Evolutionary conservation across 2,329 filamentous ascomycete species (phyloP), one percentile per base, ranked within the genome.

Genomic region (Ceratocystis diversiconidia): DNA sequence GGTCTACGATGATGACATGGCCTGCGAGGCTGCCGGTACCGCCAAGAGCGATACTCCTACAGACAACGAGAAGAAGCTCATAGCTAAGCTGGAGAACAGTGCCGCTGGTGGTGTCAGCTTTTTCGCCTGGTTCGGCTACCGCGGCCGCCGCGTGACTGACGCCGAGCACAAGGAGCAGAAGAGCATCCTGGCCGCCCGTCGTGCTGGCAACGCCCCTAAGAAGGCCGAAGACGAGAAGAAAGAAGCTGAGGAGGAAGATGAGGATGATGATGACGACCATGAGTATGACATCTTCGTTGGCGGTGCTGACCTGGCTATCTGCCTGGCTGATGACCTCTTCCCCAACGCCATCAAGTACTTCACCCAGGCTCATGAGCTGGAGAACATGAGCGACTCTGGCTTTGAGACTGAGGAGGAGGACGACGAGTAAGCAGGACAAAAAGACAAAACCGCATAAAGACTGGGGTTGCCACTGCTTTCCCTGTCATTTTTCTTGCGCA

Each of bases 331-430:
- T 73, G 92, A 97, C 70, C 78, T 97, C 63, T 96, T 88, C 86
- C 89, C 90, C 61, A 85, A 85, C 69, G 92, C 92, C 66, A 86
- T 95, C 74, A 90, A 89, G 75, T 95, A 94, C 78, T 97, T 94
- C 78, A 88, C 90, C 94, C 82, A 89, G 77, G 88, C 89, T 59
- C 85, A 87, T 73, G 87, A 90, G 71, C 78, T 83, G 65, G 85
- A 86, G 62, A 82, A 82, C 10, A 73, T 87, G 72, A 85, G 78
- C 71, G 89, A 92, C 68, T 73, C 83, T 55, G 87, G 92, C 69
- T 87, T 90, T 70, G 87, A 90, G 72, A 73, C 80, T 7, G 80
- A 79, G 6, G 82, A 82, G 12, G 75, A 75, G 61, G 74, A 73
- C 19, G 72, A 73, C 32, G 73, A 72, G 5, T 73, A 65, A 61